Conservation (phyloP, 257 asterid species). For the Ilex asprella region DNA sequence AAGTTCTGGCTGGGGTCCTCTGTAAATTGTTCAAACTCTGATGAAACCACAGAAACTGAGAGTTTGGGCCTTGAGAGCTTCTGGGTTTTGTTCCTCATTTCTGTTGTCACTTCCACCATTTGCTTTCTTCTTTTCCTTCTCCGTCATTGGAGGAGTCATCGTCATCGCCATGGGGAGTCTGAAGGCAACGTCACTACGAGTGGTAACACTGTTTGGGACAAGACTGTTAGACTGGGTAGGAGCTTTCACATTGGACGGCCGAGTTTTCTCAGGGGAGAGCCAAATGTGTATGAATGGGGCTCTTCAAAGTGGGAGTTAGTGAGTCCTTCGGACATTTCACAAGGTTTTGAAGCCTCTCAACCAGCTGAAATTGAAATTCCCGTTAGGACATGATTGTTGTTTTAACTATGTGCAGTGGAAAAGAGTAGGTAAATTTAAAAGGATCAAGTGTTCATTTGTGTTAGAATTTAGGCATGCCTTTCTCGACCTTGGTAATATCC, state of each 20-base stretch:
- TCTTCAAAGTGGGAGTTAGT: slow-evolving; percentile 16
- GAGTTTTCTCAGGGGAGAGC: neutral
- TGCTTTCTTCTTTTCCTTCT: slow-evolving; percentile 18
- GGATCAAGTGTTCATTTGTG: too few relatives aligned
- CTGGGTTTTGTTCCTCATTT: slow-evolving; percentile 32
- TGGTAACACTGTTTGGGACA: neutral
- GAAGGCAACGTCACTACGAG: neutral
- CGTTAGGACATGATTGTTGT: neutral
- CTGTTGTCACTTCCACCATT: slow-evolving; percentile 20
- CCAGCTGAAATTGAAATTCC: slow-evolving; percentile 2
- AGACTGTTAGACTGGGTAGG: neutral
- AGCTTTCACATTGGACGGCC: neutral
- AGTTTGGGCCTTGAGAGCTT: slow-evolving; percentile 28
- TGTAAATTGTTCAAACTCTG: slow-evolving; percentile 12
- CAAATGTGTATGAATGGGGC: neutral
- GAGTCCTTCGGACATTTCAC: slow-evolving; percentile 15
- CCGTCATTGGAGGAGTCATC: neutral
- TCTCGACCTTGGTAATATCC: too few relatives aligned
- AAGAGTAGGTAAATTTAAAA: too few relatives aligned
- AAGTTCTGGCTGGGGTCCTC: slow-evolving; percentile 17
- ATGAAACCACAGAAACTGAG: slow-evolving; percentile 3
- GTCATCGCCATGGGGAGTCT: neutral
- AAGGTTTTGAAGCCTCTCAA: slow-evolving; percentile 6
- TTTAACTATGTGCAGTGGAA: too few relatives aligned
- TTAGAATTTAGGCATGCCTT: too few relatives aligned